Conservation (phyloP, 2,329 filamentous ascomycete species). For the Clarireedia homoeocarpa region DNA sequence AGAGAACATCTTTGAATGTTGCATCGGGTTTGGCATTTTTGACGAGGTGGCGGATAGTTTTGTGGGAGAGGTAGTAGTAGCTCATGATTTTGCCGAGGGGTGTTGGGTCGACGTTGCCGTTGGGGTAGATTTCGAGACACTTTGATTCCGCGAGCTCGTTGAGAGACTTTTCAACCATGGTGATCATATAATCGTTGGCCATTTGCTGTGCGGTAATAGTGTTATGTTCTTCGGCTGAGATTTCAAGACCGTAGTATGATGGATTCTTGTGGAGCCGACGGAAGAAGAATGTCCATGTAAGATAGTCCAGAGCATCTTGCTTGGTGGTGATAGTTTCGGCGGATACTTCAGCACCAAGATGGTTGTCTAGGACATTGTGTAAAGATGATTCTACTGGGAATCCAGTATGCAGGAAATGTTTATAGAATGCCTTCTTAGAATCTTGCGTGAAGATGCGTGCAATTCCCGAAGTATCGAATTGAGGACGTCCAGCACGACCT, state of each 20-base stretch:
- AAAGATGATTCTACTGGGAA: constrained; percentile 96
- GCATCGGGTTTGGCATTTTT: constrained; percentile 67
- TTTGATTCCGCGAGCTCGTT: constrained; percentile 73
- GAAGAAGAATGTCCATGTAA: constrained; percentile 99
- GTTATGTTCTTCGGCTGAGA: constrained; percentile 87
- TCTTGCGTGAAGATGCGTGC: constrained; percentile 97
- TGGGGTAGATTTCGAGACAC: constrained; percentile 75
- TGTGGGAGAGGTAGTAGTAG: constrained; percentile 96
- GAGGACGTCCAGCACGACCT: constrained; percentile 86
- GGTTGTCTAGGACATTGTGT: constrained; percentile 94
- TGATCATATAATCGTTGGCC: constrained; percentile 91
- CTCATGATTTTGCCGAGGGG: constrained; percentile 97
- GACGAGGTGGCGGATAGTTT: constrained; percentile 81
- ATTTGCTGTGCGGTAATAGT: constrained; percentile 75
- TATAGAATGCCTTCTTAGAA: constrained; percentile 97
- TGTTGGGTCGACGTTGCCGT: constrained; percentile 84
- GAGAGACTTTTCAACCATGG: constrained; percentile 82
- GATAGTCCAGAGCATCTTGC: constrained; percentile 93
- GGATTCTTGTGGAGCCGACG: constrained; percentile 94
- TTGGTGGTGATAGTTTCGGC: constrained; percentile 89
- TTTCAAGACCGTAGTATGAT: constrained; percentile 93
- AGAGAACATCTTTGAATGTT: constrained; percentile 72
- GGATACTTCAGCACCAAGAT: constrained; percentile 89
- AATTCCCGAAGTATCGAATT: constrained; percentile 93
- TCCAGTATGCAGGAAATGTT: constrained; percentile 95